Percentiles rank a stretch among this genome's conserved stretches.
These are phyloP conservation scores for Sporothrix schenckii DNA, from an alignment of 2,329 filamentous ascomycete genomes.

Conservation along the genomic window DNA sequence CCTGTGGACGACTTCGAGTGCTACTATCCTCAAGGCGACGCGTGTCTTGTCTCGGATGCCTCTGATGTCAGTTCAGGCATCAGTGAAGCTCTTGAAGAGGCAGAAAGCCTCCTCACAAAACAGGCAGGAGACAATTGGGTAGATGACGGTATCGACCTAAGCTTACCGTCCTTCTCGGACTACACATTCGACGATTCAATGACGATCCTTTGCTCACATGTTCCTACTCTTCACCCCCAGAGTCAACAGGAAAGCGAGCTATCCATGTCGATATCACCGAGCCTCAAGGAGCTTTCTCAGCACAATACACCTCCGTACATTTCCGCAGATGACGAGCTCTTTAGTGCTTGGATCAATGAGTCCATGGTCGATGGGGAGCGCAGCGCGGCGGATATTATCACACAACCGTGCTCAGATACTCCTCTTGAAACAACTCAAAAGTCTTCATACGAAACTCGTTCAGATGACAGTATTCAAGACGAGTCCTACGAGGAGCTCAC, in stretches of 20 bases:
- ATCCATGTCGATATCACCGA: neutral
- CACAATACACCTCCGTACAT: too few relatives aligned
- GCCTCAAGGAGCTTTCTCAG: too few relatives aligned
- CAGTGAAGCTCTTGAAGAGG: conserved; percentile 31
- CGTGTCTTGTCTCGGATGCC: conserved; percentile 29
- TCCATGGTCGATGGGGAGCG: neutral
- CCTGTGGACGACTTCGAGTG: conserved; percentile 4
- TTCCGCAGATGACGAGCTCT: neutral
- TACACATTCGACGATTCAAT: neutral
- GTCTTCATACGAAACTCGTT: neutral
- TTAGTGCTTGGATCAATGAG: neutral
- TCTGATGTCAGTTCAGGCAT: conserved; percentile 34
- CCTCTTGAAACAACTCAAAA: too few relatives aligned
- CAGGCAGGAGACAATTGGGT: neutral
- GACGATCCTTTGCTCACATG: neutral
- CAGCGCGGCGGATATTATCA: neutral
- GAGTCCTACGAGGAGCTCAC: conserved; percentile 8
- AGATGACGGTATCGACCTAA: neutral
- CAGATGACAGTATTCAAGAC: neutral
- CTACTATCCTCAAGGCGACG: conserved; percentile 30
- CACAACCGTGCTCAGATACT: neutral
- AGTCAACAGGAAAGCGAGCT: neutral
- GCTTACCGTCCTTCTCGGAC: neutral
- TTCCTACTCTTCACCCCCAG: neutral
- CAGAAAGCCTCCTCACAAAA: conserved; percentile 2